phyloP scores from a whole-genome alignment of 106 monocot genomes.

The Triglochin maritima region DNA sequence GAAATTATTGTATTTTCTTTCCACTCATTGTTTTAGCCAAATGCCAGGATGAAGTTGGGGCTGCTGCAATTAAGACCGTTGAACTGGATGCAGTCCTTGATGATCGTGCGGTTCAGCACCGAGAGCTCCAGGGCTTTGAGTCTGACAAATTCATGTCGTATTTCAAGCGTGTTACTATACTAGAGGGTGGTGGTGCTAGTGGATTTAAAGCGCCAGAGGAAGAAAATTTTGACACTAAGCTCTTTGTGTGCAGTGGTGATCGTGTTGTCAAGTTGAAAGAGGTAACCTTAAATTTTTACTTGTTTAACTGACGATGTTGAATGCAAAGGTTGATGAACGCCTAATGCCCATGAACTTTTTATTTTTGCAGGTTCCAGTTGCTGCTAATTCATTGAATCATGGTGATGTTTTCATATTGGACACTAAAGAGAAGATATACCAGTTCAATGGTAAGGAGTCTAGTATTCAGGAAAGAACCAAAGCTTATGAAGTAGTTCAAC shows the following conservation, averaged over 20 bases:
- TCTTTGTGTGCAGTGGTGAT: constrained; percentile 56
- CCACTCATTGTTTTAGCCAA: neutral
- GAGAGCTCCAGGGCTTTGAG: constrained; percentile 61
- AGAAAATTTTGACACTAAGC: constrained; percentile 46
- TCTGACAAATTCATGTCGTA: constrained; percentile 67
- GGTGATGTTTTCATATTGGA: constrained; percentile 30
- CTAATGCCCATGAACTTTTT: neutral
- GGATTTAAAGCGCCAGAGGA: constrained; percentile 45
- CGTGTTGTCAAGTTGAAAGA: constrained; percentile 45
- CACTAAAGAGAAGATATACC: constrained; percentile 20
- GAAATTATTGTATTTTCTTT: neutral
- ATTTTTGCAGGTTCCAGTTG: constrained; percentile 20
- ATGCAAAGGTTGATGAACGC: neutral
- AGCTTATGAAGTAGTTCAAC: constrained; percentile 21
- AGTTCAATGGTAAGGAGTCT: constrained; percentile 24
- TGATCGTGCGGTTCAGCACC: constrained; percentile 57
- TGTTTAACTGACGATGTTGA: neutral
- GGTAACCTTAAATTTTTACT: constrained; percentile 13
- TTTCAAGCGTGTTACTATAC: constrained; percentile 60
- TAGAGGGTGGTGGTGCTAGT: constrained; percentile 58
- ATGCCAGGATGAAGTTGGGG: constrained; percentile 60
- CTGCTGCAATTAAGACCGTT: constrained; percentile 63
- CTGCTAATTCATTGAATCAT: constrained; percentile 20
- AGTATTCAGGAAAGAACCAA: constrained; percentile 26
- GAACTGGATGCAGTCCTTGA: constrained; percentile 59